Conservation (phyloP, 805 yeast genomes). For the Candida palmyrensis region DNA sequence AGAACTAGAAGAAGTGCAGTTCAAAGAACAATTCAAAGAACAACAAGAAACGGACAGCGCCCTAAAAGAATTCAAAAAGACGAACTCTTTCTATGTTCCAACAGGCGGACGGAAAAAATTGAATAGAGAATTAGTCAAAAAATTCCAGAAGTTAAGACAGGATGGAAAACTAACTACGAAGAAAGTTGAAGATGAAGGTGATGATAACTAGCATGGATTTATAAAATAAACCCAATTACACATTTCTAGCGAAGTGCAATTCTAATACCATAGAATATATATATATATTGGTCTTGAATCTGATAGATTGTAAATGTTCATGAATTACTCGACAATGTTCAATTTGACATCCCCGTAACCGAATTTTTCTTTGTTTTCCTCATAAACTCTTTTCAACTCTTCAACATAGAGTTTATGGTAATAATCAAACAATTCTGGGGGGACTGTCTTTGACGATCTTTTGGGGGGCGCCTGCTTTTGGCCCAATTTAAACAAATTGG, state of each 20-base stretch:
- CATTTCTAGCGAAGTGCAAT: too few relatives aligned
- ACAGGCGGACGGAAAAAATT: conserved; percentile 27
- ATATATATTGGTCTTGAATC: background rate
- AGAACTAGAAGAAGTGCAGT: conserved; percentile 13
- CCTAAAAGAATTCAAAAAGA: conserved; percentile 17
- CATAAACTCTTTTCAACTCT: conserved; percentile 58
- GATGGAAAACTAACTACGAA: conserved; percentile 20
- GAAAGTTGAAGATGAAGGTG: conserved; percentile 3
- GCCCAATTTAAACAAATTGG: conserved; percentile 23
- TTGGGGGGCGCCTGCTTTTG: conserved; percentile 6
- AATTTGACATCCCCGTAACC: conserved; percentile 46
- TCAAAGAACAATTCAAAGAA: conserved; percentile 17
- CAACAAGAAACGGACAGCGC: conserved; percentile 11
- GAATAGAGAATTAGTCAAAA: conserved; percentile 28
- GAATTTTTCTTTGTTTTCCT: conserved; percentile 57
- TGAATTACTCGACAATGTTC: conserved; percentile 35
- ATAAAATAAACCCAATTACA: too few relatives aligned
- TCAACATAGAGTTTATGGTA: conserved; percentile 70
- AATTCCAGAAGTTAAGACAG: conserved; percentile 25
- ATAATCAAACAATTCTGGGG: conserved; percentile 47
- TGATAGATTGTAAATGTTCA: background rate
- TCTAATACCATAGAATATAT: too few relatives aligned
- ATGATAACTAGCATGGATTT: background rate
- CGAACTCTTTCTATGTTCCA: conserved; percentile 5
- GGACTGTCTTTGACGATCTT: conserved; percentile 19